phyloP scores from a whole-genome alignment of 495 filamentous ascomycete species.

The Aspergillus biplanus region DNA sequence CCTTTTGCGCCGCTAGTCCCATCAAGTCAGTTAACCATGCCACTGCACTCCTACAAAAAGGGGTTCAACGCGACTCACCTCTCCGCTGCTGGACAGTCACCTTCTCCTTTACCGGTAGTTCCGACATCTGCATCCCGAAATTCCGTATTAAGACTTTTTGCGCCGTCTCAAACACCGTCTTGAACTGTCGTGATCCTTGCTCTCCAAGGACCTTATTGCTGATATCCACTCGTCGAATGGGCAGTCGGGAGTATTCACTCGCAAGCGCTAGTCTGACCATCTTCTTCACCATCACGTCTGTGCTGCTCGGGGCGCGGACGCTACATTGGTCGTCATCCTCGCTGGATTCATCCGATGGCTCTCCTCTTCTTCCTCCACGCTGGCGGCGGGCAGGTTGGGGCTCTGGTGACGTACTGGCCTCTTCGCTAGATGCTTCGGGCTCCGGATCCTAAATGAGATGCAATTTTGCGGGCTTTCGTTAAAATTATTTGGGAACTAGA shows the following conservation, averaged over 20 bases:
- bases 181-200: constrained; percentile 60
- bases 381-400: constrained; percentile 15
- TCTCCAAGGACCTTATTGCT: constrained; percentile 61
- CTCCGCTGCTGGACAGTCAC: constrained; percentile 72
- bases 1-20: constrained; percentile 59
- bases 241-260: constrained; percentile 81
- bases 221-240: constrained; percentile 79
- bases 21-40: constrained; percentile 6
- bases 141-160: constrained; percentile 63
- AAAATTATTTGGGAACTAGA: not conserved
- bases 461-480: constrained; percentile 4
- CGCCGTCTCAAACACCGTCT: constrained; percentile 66
- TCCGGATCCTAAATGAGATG: constrained; percentile 1
- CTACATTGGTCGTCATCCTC: constrained; percentile 28
- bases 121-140: constrained; percentile 87
- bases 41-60: not conserved
- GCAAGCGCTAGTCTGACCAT: constrained; percentile 87
- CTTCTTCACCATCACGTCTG: constrained; percentile 79
- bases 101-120: constrained; percentile 81
- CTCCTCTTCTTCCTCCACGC: constrained; percentile 25
- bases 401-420: constrained; percentile 12
- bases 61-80: constrained; percentile 53
- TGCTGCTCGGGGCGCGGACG: constrained; percentile 41
- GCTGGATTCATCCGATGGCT: not conserved
- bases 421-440: constrained; percentile 13